Conservation (phyloP, 1,139 yeast genomes). For the Zygoascus meyerae region DNA sequence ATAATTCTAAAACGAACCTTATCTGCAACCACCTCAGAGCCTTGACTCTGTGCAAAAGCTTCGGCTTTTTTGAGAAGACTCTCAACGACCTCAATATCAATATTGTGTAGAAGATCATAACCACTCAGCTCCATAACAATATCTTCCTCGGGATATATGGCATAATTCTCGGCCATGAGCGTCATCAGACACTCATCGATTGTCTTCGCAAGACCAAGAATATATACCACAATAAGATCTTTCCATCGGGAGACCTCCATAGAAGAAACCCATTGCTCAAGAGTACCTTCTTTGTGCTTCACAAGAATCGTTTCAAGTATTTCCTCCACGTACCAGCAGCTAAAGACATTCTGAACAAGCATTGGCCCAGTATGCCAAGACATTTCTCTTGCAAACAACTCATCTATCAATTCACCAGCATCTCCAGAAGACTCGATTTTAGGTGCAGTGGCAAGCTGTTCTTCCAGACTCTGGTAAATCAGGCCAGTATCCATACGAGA, state of each 20-base stretch:
- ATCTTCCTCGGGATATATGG: constrained; percentile 32
- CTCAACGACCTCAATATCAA: constrained; percentile 20
- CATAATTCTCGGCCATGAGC: constrained; percentile 17
- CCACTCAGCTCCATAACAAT: constrained; percentile 23
- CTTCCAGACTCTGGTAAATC: constrained; percentile 25
- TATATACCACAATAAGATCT: constrained; percentile 23
- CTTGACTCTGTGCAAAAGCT: constrained; percentile 13
- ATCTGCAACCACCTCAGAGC: constrained; percentile 13
- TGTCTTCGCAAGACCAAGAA: constrained; percentile 26
- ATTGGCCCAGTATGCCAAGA: constrained; percentile 37
- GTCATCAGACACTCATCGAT: constrained; percentile 20
- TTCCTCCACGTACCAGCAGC: constrained; percentile 35
- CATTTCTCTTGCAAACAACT: constrained; percentile 30
- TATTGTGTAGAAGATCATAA: constrained; percentile 22
- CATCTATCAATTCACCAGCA: constrained; percentile 28
- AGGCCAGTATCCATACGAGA: constrained; percentile 39
- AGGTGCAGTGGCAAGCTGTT: constrained; percentile 25
- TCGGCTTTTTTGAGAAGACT: constrained; percentile 22
- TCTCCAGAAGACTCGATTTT: constrained; percentile 21
- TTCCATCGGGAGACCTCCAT: constrained; percentile 19
- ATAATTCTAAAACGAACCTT: constrained; percentile 21
- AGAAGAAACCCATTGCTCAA: constrained; percentile 12
- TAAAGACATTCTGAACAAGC: constrained; percentile 33
- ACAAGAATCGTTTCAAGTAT: constrained; percentile 21
- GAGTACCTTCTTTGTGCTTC: constrained; percentile 11